These are phyloP conservation scores for Alternaria panax DNA, from an alignment of 2,329 filamentous ascomycete genomes.

Conservation along the genomic window DNA sequence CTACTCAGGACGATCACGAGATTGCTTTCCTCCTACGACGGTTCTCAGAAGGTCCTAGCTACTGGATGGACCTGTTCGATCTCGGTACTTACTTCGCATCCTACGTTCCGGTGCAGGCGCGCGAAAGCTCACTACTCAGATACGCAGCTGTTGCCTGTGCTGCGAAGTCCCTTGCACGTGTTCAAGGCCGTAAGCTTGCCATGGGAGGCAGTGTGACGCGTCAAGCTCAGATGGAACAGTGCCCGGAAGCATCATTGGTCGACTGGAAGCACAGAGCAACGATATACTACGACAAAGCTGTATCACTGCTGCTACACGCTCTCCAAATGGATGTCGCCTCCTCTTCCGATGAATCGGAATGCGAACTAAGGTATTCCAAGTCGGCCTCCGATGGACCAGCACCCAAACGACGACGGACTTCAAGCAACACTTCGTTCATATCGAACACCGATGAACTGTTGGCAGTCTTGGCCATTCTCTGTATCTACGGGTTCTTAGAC, in stretches of 20 bases:
- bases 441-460: constrained; percentile 66
- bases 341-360: constrained; percentile 41
- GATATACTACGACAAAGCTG: constrained; percentile 67
- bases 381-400: constrained; percentile 22
- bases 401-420: constrained; percentile 53
- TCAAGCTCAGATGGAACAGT: constrained; percentile 62
- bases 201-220: constrained; percentile 57
- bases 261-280: constrained; percentile 68
- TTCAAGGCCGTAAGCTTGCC: constrained; percentile 60
- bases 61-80: constrained; percentile 67
- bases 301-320: constrained; percentile 56
- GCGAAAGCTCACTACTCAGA: constrained; percentile 58
- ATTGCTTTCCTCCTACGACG: constrained; percentile 66
- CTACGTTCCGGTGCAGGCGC: constrained; percentile 65
- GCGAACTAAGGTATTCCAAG: constrained; percentile 24
- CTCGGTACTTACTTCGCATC: constrained; percentile 67
- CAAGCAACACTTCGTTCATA: constrained; percentile 48
- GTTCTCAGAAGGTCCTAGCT: constrained; percentile 66
- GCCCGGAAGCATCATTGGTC: constrained; percentile 56
- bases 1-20: constrained; percentile 58
- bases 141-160: constrained; percentile 68
- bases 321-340: constrained; percentile 44
- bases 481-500: constrained; percentile 73
- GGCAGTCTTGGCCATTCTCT: constrained; percentile 70
- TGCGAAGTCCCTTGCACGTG: constrained; percentile 66